A percentile compares a stretch with the other conserved stretches of the same genome.
These are phyloP conservation scores for Pseudozyma pruni DNA, from an alignment of 1,284 basidiomycete species.

Conservation along the genomic window DNA sequence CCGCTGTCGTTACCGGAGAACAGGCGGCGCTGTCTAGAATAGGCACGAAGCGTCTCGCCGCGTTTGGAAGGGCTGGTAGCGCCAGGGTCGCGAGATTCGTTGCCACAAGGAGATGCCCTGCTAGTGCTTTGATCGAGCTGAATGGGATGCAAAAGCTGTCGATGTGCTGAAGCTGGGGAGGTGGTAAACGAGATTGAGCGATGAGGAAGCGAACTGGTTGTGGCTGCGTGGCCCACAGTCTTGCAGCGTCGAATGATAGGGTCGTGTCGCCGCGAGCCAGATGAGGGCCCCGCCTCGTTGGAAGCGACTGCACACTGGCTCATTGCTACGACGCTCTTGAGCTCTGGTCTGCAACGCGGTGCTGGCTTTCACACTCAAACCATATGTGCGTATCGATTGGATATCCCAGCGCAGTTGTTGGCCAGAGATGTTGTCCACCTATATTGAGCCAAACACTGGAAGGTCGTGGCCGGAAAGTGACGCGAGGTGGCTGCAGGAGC, in stretches of 20 bases:
- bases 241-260: slow-evolving; percentile 26
- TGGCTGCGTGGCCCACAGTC: slow-evolving; percentile 18
- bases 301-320: slow-evolving; percentile 10
- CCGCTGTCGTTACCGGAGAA: slow-evolving; percentile 20
- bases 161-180: background rate
- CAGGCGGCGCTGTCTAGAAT: slow-evolving; percentile 36
- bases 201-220: slow-evolving; percentile 3
- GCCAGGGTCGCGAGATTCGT: slow-evolving; percentile 16
- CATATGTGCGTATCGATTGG: background rate
- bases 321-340: slow-evolving; percentile 11
- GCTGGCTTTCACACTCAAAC: no score
- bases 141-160: slow-evolving; percentile 18
- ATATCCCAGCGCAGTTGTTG: no score
- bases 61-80: slow-evolving; percentile 28
- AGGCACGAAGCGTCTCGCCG: slow-evolving; percentile 30
- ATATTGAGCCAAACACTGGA: no score
- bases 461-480: no score
- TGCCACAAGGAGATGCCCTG: background rate
- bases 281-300: slow-evolving; percentile 24
- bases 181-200: background rate
- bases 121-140: slow-evolving; percentile 1
- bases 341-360: background rate
- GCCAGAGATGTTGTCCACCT: no score
- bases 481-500: no score
- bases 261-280: slow-evolving; percentile 9